Base-by-base conservation (phyloP, 495 filamentous ascomycete genomes). In the Lindgomyces ingoldianus region DNA sequence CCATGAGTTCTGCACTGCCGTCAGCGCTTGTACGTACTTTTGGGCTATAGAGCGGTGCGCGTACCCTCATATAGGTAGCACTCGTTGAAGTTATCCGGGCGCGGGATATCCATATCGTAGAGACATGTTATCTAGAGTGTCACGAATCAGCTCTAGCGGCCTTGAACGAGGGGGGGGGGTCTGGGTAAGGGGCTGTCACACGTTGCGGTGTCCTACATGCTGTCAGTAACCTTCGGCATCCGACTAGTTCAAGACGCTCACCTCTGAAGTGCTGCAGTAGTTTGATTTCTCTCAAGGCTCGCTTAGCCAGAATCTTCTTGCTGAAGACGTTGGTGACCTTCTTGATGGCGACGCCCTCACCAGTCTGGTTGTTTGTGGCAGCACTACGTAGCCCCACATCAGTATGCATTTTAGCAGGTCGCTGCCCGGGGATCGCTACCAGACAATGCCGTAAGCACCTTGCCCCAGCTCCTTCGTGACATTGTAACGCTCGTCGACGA, bases 291-390 rank as follows among this genome's bases (percentile, higher is more conserved):
- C 95, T 85, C 80, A 98, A 77, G 56, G 95, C 94, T 68, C 94
- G 90, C 84, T 98, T 98, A 62, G 94, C 94, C 62, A 98, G 81
- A 68, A 98, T 98, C 86, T 98, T 98, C 81, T 98, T 98, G 85
- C 92, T 96, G 82, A 98, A 98, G 63, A 98, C 95, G 89, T 98
- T 98, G 78, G 94, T 98, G 72, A 98, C 91, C 76, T 98, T 98
- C 81, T 98, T 98, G 79, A 98, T 91, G 61, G 94, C 94, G 57
- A 98, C 93, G n/a, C 94, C 94, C 74, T 98, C 94, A 70, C 87
- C 87, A 14, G 91, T 96, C 74, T 89, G 84, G 71, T 84, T 86
- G 80, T 98, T 97, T 56, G 91, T 91, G 25, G 94, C 95, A 53
- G 95, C 95, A 77, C 93, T 70, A 57, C 29, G 27, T 19, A 27